Conservation (phyloP, 2,329 filamentous ascomycete species). For the Apiospora koreana region DNA sequence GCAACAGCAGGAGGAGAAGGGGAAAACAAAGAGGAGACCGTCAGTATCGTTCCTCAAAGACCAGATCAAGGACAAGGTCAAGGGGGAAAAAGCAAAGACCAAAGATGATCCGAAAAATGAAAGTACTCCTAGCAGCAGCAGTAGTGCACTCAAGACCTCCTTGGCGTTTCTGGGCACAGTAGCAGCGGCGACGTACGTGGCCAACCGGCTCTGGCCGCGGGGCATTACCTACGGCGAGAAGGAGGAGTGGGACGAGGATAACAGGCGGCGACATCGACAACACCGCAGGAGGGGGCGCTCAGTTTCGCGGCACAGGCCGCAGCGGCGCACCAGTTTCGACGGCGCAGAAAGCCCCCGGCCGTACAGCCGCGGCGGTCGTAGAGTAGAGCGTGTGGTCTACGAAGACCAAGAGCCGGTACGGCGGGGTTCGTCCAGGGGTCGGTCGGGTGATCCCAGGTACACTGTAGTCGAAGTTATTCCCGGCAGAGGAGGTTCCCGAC, state of each 20-base stretch:
- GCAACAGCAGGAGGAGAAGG: not conserved
- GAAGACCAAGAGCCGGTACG: not conserved
- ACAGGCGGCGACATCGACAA: not conserved
- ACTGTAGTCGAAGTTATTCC: not conserved
- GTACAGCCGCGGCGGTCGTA: not conserved
- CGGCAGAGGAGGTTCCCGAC: not conserved
- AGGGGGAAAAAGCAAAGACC: not conserved
- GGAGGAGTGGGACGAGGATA: slow-evolving; percentile 36
- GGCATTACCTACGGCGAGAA: slow-evolving; percentile 39
- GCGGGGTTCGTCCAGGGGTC: not conserved
- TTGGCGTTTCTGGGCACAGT: slow-evolving; percentile 40
- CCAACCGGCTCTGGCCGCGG: slow-evolving; percentile 41
- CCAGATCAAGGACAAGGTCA: not conserved
- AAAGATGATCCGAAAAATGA: not conserved
- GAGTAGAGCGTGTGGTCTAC: not conserved
- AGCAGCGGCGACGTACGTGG: slow-evolving; percentile 37
- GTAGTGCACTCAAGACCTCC: slow-evolving; percentile 31
- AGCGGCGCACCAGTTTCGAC: not conserved
- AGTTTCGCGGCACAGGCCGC: not conserved
- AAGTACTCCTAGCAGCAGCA: not conserved
- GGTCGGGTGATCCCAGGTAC: not conserved
- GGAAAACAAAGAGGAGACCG: not conserved
- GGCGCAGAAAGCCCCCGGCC: not conserved
- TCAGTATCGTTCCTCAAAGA: not conserved
- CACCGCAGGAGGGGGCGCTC: not conserved